phyloP scores from a whole-genome alignment of 139 green algal genomes.

The Closterium sp. region DNA sequence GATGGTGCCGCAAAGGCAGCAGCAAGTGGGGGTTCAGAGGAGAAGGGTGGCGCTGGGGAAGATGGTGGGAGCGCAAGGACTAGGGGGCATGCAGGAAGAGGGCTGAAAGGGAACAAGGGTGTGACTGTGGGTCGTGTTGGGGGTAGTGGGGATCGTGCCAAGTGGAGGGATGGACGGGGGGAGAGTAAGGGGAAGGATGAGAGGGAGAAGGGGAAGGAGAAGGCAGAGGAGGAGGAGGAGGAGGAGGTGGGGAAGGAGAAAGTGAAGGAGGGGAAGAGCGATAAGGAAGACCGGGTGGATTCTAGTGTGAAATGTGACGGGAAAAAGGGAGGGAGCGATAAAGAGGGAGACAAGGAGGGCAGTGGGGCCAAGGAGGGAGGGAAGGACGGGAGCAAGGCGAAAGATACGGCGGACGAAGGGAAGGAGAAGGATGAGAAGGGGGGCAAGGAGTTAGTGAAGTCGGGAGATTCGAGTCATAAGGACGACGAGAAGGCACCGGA shows the following conservation, averaged over 20 bases:
- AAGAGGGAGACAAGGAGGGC: not conserved
- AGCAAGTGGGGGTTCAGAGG: no score
- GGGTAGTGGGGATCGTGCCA: not conserved
- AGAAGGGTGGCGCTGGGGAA: no score
- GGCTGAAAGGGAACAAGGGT: not conserved
- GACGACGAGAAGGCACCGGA: not conserved
- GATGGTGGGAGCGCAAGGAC: not conserved
- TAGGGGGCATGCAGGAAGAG: not conserved
- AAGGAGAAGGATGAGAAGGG: not conserved
- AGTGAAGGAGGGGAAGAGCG: not conserved
- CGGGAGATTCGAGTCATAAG: not conserved
- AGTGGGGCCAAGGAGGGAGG: not conserved
- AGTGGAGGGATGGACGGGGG: not conserved
- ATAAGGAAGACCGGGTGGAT: not conserved
- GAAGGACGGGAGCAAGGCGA: not conserved
- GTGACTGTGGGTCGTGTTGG: no score
- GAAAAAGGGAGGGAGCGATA: not conserved
- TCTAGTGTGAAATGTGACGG: not conserved
- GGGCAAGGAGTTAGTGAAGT: constrained; percentile 42
- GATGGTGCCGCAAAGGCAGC: not conserved
- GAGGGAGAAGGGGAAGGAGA: not conserved
- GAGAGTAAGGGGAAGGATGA: not conserved
- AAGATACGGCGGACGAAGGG: not conserved
- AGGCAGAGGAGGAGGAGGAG: not conserved
- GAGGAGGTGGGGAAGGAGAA: not conserved